A percentile compares a stretch with the other conserved stretches of the same genome.
Conservation (phyloP, 1,284 basidiomycete genomes). For the Irpex lacteus region DNA sequence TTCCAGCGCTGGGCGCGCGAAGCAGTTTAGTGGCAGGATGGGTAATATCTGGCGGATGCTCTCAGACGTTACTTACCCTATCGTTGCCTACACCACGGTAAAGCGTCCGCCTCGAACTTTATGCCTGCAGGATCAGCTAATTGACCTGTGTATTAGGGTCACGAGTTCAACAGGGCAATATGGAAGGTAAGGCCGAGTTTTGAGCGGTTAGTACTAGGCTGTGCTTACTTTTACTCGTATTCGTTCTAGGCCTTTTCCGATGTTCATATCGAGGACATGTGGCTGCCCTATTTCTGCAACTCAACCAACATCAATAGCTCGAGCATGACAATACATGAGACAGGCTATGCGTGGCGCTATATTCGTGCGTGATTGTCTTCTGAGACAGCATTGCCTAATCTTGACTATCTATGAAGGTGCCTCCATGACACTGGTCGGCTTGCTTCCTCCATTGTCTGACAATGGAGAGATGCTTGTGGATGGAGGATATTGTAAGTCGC, state of each 20-base stretch:
- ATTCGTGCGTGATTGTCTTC: conserved; percentile 54
- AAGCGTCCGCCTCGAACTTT: conserved; percentile 10
- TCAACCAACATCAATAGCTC: conserved; percentile 99
- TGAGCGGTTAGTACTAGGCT: not conserved
- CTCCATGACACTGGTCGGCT: conserved; percentile 96
- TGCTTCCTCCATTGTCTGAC: conserved; percentile 94
- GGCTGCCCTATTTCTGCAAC: conserved; percentile 98
- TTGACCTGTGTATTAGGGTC: conserved; percentile 53
- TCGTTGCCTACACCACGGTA: conserved; percentile 97
- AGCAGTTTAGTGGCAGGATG: conserved; percentile 91
- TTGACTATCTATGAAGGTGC: conserved; percentile 58
- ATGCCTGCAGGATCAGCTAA: conserved; percentile 18
- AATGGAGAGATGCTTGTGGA: conserved; percentile 94
- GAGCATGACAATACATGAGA: conserved; percentile 96
- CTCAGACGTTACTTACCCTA: conserved; percentile 95
- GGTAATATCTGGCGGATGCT: conserved; percentile 93
- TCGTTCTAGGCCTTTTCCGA: conserved; percentile 76
- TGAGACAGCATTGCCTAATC: not conserved
- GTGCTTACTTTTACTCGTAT: not conserved
- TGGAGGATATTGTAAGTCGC: conserved; percentile 80
- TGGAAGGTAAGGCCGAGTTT: conserved; percentile 58
- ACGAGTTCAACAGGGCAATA: conserved; percentile 86
- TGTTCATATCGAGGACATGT: conserved; percentile 98
- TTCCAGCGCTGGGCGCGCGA: conserved; percentile 83
- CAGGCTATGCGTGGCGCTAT: conserved; percentile 91